Conservation (phyloP, 2,329 filamentous ascomycete genomes). For the Colletotrichum gloeosporioides region DNA sequence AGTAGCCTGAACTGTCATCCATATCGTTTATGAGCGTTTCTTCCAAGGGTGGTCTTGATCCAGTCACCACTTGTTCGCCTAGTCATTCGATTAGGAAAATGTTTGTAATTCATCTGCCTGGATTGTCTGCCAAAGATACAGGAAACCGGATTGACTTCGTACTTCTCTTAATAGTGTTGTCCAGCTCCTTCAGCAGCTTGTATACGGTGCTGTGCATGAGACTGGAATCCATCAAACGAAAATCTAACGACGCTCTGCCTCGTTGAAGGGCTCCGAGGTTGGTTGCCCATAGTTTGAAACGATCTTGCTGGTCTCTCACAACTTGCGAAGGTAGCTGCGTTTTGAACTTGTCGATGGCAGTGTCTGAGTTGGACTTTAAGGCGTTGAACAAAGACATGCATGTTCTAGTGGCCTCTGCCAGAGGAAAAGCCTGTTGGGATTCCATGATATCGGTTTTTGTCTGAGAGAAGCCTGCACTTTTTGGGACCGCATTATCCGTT, state of each 20-base stretch:
- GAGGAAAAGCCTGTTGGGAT: too few species aligned
- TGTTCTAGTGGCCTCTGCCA: too few species aligned
- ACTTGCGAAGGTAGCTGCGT: background rate
- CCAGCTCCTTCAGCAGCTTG: background rate
- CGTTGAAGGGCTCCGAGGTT: background rate
- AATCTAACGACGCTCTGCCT: background rate
- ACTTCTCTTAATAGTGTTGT: background rate
- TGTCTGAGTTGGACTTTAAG: background rate
- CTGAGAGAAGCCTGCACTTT: too few species aligned
- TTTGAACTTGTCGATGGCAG: background rate
- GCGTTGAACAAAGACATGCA: background rate
- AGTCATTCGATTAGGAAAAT: background rate
- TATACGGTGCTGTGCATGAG: background rate
- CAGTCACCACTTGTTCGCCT: background rate
- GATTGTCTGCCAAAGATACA: too few species aligned
- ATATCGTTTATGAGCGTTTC: background rate
- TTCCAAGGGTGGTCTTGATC: background rate
- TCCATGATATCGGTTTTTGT: too few species aligned
- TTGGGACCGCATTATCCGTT: too few species aligned
- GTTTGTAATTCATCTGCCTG: accelerated
- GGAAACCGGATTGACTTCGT: too few species aligned
- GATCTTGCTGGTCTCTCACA: background rate
- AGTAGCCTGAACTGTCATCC: background rate
- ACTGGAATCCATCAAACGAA: background rate
- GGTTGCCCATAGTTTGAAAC: background rate